These are phyloP conservation scores for Mycena epipterygia DNA, from an alignment of 768 basidiomycete genomes.

Conservation along the genomic window DNA sequence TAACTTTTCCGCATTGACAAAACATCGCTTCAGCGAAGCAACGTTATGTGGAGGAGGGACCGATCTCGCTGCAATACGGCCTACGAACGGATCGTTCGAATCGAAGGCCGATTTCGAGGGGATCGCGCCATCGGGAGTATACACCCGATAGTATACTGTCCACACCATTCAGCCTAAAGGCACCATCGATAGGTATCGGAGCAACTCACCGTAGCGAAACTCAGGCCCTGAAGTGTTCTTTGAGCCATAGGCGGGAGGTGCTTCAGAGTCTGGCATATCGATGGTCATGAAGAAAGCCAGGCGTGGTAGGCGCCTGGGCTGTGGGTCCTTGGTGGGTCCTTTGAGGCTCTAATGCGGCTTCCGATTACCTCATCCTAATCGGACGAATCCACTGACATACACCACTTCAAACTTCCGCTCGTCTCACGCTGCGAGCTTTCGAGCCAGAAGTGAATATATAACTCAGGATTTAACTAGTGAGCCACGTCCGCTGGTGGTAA, in stretches of 20 bases:
- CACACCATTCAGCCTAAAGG: not conserved
- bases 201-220: not conserved
- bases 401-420: too few species aligned
- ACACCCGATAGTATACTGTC: constrained; percentile 33
- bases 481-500: too few species aligned
- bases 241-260: not conserved
- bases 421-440: too few species aligned
- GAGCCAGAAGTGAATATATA: too few species aligned
- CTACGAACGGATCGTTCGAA: constrained; percentile 21
- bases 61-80: constrained; percentile 25
- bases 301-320: too few species aligned
- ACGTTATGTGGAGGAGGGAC: constrained; percentile 31
- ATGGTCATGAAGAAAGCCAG: not conserved
- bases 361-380: too few species aligned
- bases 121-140: constrained; percentile 15
- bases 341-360: too few species aligned
- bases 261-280: not conserved
- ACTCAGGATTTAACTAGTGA: too few species aligned
- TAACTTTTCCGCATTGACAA: constrained; percentile 14
- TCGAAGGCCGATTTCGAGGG: constrained; percentile 3
- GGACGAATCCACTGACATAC: too few species aligned
- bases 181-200: too few species aligned
- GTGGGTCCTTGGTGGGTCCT: too few species aligned
- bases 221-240: not conserved
- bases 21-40: constrained; percentile 17